Evolutionary conservation across 176 grass and related monocot genomes (phyloP).

Genomic region (Cenchrus fungigraminus): DNA sequence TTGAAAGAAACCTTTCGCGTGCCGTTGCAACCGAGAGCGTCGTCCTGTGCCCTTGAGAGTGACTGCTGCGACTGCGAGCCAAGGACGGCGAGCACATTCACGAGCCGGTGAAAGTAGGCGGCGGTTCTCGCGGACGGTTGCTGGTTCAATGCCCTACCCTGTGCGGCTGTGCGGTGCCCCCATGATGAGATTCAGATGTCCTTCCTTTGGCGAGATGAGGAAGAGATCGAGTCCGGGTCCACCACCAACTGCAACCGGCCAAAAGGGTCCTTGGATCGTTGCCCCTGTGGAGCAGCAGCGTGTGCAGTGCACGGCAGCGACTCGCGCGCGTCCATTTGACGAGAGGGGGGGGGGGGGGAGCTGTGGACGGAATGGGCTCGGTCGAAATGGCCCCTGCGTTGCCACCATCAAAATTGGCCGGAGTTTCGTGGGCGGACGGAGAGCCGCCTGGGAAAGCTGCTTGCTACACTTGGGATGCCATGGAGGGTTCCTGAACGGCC

Average conservation of each 20-base stretch:
- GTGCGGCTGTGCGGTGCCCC: background rate
- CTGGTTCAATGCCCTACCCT: constrained; percentile 1
- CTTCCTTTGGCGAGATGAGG: constrained; percentile 24
- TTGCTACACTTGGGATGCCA: background rate
- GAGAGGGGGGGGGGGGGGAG: background rate
- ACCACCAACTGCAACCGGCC: constrained; percentile 25
- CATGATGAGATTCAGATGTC: constrained; percentile 40
- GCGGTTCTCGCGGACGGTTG: constrained; percentile 17
- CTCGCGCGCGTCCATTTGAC: background rate
- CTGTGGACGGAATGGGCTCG: background rate
- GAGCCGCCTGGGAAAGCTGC: background rate
- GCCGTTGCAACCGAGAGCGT: background rate
- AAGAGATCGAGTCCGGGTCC: background rate
- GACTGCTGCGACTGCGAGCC: no score
- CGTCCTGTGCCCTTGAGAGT: background rate
- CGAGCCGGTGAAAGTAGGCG: constrained; percentile 35
- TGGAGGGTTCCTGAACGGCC: background rate
- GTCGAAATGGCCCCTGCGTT: background rate
- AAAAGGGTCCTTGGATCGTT: background rate
- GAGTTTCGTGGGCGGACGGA: background rate
- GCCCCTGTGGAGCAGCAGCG: background rate
- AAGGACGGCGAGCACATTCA: constrained; percentile 38
- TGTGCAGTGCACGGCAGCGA: background rate
- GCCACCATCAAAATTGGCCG: background rate
- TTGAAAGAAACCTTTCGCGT: background rate